Evolutionary conservation across 2,329 filamentous ascomycete genomes (phyloP).

Genomic region (Colletotrichum spinosum): DNA sequence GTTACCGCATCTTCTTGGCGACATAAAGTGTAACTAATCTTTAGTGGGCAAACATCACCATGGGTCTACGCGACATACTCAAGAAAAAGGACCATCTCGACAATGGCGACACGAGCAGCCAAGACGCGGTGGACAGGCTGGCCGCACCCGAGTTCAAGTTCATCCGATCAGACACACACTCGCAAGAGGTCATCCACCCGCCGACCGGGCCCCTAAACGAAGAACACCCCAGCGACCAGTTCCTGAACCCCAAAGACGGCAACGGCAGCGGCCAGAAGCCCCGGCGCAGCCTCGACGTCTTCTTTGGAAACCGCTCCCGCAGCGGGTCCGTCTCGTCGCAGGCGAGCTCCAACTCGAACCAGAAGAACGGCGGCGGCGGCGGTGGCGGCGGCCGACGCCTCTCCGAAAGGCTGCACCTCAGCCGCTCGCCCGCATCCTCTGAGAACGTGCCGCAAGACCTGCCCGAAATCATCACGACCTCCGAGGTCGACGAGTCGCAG

Average conservation of each 20-base stretch:
- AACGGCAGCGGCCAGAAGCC: slow-evolving; percentile 47
- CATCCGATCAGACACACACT: slow-evolving; percentile 84
- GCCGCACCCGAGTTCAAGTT: slow-evolving; percentile 79
- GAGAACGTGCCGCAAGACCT: slow-evolving; percentile 83
- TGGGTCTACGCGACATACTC: slow-evolving; percentile 65
- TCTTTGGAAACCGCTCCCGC: slow-evolving; percentile 58
- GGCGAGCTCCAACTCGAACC: slow-evolving; percentile 49
- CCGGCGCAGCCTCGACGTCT: slow-evolving; percentile 60
- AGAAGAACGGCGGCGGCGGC: slow-evolving; percentile 46
- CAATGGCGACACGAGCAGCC: slow-evolving; percentile 48
- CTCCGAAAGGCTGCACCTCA: slow-evolving; percentile 78
- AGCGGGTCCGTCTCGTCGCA: slow-evolving; percentile 60
- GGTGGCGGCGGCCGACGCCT: slow-evolving; percentile 54
- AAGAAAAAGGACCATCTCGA: slow-evolving; percentile 64
- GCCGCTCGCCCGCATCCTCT: slow-evolving; percentile 69
- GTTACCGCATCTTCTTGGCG: background rate
- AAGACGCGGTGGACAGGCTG: slow-evolving; percentile 45
- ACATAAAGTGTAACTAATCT: background rate
- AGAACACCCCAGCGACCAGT: slow-evolving; percentile 40
- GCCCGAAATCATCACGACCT: slow-evolving; percentile 73
- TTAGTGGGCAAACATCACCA: slow-evolving; percentile 42
- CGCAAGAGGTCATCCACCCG: slow-evolving; percentile 82
- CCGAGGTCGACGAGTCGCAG: slow-evolving; percentile 71
- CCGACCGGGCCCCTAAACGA: slow-evolving; percentile 55
- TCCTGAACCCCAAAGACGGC: slow-evolving; percentile 41